A percentile compares a stretch with the other conserved stretches of the same genome.
These are phyloP conservation scores for Fusarium humuli DNA, from an alignment of 2,329 filamentous ascomycete species.

Conservation along the genomic window DNA sequence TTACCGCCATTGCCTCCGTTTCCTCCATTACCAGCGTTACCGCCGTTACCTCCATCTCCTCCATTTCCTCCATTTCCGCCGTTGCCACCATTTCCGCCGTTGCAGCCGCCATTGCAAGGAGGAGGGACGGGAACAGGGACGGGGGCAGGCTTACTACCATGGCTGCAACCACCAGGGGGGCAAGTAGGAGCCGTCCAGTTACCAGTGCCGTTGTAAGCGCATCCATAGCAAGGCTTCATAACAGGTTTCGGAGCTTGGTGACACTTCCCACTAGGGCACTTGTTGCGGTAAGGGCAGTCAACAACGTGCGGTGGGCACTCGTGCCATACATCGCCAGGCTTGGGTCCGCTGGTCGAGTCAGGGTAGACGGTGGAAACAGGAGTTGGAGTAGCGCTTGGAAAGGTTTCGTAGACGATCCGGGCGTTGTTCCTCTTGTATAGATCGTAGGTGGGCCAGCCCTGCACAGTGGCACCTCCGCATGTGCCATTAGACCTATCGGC, in stretches of 20 bases:
- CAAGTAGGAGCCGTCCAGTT: slow-evolving; percentile 39
- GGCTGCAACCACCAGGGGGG: slow-evolving; percentile 28
- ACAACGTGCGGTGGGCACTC: slow-evolving; percentile 35
- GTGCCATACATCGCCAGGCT: slow-evolving; percentile 34
- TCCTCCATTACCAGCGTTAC: not conserved
- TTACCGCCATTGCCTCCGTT: not conserved
- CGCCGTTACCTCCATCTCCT: not conserved
- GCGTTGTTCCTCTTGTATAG: slow-evolving; percentile 38
- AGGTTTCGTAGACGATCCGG: slow-evolving; percentile 19
- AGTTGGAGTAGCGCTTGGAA: slow-evolving; percentile 16
- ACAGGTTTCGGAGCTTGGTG: slow-evolving; percentile 9
- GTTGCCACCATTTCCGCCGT: not conserved
- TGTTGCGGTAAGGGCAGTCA: slow-evolving; percentile 38
- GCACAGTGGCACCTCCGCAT: slow-evolving; percentile 30
- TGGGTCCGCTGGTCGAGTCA: slow-evolving; percentile 4
- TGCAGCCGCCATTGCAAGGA: not conserved
- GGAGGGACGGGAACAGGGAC: not conserved
- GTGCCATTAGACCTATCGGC: slow-evolving; percentile 32
- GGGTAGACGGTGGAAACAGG: slow-evolving; percentile 12
- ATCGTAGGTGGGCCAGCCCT: slow-evolving; percentile 36
- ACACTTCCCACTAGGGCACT: slow-evolving; percentile 29
- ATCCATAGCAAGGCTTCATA: slow-evolving; percentile 32
- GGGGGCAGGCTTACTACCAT: slow-evolving; percentile 24
- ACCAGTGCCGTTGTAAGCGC: slow-evolving; percentile 15
- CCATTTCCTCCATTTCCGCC: not conserved